Evolutionary conservation across 1,139 yeast genomes (phyloP), one percentile per base, ranked within the genome.

Genomic region (Protomyces gravidus): DNA sequence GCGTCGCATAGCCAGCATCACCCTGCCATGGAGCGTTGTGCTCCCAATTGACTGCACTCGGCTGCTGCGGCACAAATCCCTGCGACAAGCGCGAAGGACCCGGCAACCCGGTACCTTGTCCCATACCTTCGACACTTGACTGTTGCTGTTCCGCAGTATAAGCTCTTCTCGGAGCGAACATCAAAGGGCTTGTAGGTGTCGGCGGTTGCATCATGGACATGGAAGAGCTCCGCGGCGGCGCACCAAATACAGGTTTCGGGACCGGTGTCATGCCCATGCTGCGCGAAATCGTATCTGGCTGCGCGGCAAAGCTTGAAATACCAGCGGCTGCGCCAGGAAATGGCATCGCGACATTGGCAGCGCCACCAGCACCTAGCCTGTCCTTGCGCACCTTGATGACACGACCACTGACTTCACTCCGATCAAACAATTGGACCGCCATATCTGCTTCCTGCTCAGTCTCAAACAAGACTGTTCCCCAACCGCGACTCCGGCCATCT

Each of bases 401-500:
- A 30, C 89, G 74, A 1, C 87, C 86, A 66, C 81, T 80, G 66
- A 83, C 82, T 27, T 71, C 75, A 4, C 70, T 68, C 33, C 80
- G 79, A 67, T 84, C 79, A 67, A 83, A 80, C 61, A 69, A 64
- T 57, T 72, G 69, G 48, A 84, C 82, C 5, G 84, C 75, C 57
- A 71, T 72, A 27, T 75, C 76, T 11, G 86, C 82, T n/a, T 79
- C 79, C 27, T 73, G 74, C 51, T 72, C 72, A 57, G 78, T 70
- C 11, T 75, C 76, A 28, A 84, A 83, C 7, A 80, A 76, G 0
- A 83, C 86, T 36, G 84, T 80, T 0, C 88, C 89, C 72, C 81
- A 84, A 2, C 90, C 89, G 65, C 83, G 77, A 32, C 78, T 71
- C 61, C 68, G 69, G 25, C 79, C 79, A 50, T 73, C 74, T 17